A percentile compares a stretch with the other conserved stretches of the same genome.
These are phyloP conservation scores for Echria macrotheca DNA, from an alignment of 495 filamentous ascomycete species.

Conservation along the genomic window DNA sequence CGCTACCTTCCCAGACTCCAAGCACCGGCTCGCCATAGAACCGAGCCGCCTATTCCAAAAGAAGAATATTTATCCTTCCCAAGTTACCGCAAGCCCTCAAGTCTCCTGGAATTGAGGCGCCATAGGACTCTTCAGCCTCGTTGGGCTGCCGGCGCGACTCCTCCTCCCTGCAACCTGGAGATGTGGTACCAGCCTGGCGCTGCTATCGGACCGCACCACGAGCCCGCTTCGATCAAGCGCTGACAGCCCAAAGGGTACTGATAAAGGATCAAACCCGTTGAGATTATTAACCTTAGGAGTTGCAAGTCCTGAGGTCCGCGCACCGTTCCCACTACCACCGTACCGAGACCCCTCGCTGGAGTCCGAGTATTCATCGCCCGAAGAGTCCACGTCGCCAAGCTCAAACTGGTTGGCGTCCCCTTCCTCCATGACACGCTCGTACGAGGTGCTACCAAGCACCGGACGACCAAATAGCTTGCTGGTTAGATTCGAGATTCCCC, in stretches of 20 bases:
- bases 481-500: conserved; percentile 50
- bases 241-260: conserved; percentile 30
- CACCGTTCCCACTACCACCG: conserved; percentile 19
- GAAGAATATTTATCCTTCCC: too few species aligned
- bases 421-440: conserved; percentile 83
- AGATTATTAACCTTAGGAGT: conserved; percentile 59
- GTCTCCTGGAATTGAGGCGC: conserved; percentile 25
- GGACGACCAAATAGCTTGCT: conserved; percentile 53
- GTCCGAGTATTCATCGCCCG: conserved; percentile 51
- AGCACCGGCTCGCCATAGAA: too few species aligned
- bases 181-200: conserved; percentile 56
- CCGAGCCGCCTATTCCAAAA: too few species aligned
- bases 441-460: conserved; percentile 48
- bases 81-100: neutral
- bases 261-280: conserved; percentile 44
- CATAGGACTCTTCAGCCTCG: conserved; percentile 59
- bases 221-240: conserved; percentile 69
- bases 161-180: conserved; percentile 47
- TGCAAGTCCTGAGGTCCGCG: conserved; percentile 56
- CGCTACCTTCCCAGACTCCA: too few species aligned
- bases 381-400: conserved; percentile 58
- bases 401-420: conserved; percentile 66
- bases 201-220: conserved; percentile 72
- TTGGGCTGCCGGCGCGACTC: conserved; percentile 60
- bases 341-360: conserved; percentile 39